Percentiles rank a stretch among this genome's conserved stretches.
Evolutionary conservation across 345 rosid species (phyloP).

Genomic region (Brassica napus): Da-Ae NC_063445.1:15931001-15931500

Average conservation of each 20-base stretch:
- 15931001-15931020: too few relatives aligned
- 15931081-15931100: not conserved
- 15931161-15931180: not conserved
- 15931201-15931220: not conserved
- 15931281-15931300: slow-evolving; percentile 27
- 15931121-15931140: not conserved
- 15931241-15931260: not conserved
- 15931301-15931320: slow-evolving; percentile 67
- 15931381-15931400: slow-evolving; percentile 75
- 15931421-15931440: not conserved
- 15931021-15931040: not conserved
- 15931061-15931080: not conserved
- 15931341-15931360: slow-evolving; percentile 89
- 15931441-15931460: not conserved
- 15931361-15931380: slow-evolving; percentile 86
- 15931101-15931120: not conserved
- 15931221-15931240: slow-evolving; percentile 1
- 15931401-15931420: slow-evolving; percentile 83
- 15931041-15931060: not conserved
- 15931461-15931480: not conserved
- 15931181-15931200: slow-evolving; percentile 11
- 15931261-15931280: slow-evolving; percentile 20
- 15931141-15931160: slow-evolving; percentile 13
- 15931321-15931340: slow-evolving; percentile 68
- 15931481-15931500: not conserved